Evolutionary conservation across 1,139 yeast species (phyloP).

Genomic region (Taphrina flavorubra): DNA sequence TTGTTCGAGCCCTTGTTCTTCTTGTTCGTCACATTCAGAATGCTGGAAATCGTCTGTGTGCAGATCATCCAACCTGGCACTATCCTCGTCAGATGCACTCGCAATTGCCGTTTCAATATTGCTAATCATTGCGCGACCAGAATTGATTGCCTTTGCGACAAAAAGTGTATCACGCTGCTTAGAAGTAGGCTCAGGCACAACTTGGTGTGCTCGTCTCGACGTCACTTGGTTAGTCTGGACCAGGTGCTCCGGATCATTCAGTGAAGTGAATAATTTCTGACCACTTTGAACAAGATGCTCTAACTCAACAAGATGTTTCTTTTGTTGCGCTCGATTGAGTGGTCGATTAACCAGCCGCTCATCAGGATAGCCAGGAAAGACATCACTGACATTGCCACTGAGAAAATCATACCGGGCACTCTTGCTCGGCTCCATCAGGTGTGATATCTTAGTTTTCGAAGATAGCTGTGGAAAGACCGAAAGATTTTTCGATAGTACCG

Average conservation of each 20-base stretch:
- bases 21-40: not conserved
- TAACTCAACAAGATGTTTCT: not conserved
- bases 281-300: slow-evolving; percentile 3
- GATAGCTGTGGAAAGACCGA: not conserved
- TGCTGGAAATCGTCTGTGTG: not conserved
- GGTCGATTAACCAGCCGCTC: not conserved
- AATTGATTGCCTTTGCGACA: slow-evolving; percentile 6
- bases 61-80: not conserved
- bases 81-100: not conserved
- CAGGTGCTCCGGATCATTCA: not conserved
- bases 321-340: not conserved
- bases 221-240: slow-evolving; percentile 6
- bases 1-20: not conserved
- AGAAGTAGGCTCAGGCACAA: not conserved
- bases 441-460: not conserved
- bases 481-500: not conserved
- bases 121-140: slow-evolving; percentile 10
- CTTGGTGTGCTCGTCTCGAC: not conserved
- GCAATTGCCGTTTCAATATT: slow-evolving; percentile 3
- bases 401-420: slow-evolving; percentile 12
- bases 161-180: slow-evolving; percentile 5
- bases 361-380: not conserved
- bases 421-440: not conserved
- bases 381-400: slow-evolving; percentile 5
- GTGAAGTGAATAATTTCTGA: not conserved